These are phyloP conservation scores for Fusarium humuli DNA, from an alignment of 2,329 filamentous ascomycete genomes.

Conservation along the genomic window DNA sequence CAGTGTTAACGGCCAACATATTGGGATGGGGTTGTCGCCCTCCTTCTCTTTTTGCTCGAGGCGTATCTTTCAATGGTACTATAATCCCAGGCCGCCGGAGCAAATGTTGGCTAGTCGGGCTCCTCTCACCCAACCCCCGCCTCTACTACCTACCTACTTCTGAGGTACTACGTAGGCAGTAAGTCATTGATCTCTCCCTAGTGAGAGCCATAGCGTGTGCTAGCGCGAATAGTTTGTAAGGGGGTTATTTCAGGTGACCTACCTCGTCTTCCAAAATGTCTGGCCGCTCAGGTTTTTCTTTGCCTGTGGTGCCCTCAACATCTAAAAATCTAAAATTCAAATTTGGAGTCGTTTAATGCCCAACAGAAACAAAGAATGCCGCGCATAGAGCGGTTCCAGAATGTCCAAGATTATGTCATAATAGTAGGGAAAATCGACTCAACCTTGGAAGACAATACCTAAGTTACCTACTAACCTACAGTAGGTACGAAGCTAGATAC, in stretches of 20 bases:
- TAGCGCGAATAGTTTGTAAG: constrained; percentile 23
- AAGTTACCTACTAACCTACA: not conserved
- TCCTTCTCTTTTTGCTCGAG: constrained; percentile 20
- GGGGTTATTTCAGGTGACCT: constrained; percentile 3
- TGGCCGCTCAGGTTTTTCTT: not conserved
- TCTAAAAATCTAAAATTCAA: not conserved
- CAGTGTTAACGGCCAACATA: constrained; percentile 3
- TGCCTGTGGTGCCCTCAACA: not conserved
- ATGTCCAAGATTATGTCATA: not conserved
- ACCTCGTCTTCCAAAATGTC: not conserved
- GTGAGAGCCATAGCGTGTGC: constrained; percentile 15
- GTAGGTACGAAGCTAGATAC: too few species aligned
- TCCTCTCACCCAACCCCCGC: constrained; percentile 11
- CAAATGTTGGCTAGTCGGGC: constrained; percentile 21
- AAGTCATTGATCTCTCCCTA: not conserved
- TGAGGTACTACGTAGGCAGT: not conserved
- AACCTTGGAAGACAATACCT: not conserved
- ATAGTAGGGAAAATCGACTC: constrained; percentile 11
- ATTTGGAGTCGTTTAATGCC: not conserved
- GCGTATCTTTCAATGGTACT: constrained; percentile 6
- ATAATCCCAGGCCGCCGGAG: constrained; percentile 10
- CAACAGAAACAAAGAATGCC: not conserved
- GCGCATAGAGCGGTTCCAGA: constrained; percentile 8
- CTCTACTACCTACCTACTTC: not conserved
- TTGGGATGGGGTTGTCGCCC: not conserved